Conservation (phyloP, 192 early-diverging fungal species). For the Chytriomyces hyalinus region DNA sequence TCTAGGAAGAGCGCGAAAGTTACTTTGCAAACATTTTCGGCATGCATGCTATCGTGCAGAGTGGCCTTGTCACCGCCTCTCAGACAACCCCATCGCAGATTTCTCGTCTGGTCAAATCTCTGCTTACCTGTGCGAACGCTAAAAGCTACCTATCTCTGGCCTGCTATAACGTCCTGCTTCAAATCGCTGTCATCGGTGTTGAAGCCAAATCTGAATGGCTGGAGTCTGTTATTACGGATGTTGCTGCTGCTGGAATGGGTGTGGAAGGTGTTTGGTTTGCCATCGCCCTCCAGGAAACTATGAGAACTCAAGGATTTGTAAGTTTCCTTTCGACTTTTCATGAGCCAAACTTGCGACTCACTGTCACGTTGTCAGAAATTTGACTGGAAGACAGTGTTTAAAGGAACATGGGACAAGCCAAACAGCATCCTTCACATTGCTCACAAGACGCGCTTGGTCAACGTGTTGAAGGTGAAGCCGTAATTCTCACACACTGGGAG, state of each 20-base stretch:
- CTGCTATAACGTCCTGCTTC: constrained; percentile 72
- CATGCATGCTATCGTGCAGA: constrained; percentile 77
- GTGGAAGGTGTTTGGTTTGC: constrained; percentile 62
- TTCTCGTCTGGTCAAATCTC: constrained; percentile 66
- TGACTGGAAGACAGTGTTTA: constrained; percentile 30
- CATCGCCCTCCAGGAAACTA: constrained; percentile 37
- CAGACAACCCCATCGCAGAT: constrained; percentile 74
- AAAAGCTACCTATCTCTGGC: constrained; percentile 85
- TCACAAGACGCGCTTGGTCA: constrained; percentile 17
- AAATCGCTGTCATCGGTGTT: constrained; percentile 22
- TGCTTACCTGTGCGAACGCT: constrained; percentile 69
- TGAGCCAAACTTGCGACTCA: neutral
- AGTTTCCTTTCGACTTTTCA: neutral
- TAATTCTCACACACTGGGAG: no score
- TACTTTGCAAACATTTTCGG: constrained; percentile 93
- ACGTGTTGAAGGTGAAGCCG: neutral
- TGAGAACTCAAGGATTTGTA: constrained; percentile 9
- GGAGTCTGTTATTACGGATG: constrained; percentile 10
- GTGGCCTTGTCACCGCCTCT: constrained; percentile 72
- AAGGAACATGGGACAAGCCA: constrained; percentile 33
- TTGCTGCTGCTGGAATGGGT: constrained; percentile 20
- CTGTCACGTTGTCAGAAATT: constrained; percentile 10
- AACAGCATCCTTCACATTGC: neutral
- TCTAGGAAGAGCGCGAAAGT: constrained; percentile 86
- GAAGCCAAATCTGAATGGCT: constrained; percentile 9